phyloP scores from a whole-genome alignment of 2,329 filamentous ascomycete species.

The Drechslerella dactyloides region DNA sequence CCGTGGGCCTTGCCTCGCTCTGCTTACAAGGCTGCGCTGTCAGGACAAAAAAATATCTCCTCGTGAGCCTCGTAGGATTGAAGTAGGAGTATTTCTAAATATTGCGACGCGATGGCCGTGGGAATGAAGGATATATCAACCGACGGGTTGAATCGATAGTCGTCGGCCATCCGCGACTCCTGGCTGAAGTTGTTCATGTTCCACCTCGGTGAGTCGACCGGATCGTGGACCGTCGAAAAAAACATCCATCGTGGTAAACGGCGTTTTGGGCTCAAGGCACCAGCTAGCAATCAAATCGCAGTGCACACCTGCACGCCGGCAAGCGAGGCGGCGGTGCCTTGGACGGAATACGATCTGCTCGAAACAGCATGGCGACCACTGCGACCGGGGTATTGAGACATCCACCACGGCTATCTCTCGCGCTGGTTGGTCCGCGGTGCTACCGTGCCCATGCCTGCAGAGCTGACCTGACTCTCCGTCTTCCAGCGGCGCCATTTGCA shows the following conservation, averaged over 20 bases:
- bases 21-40: background rate
- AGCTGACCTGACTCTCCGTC: constrained; percentile 35
- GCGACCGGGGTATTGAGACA: background rate
- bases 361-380: background rate
- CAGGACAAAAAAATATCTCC: background rate
- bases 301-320: background rate
- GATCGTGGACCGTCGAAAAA: no score
- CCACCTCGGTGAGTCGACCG: no score
- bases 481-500: constrained; percentile 13
- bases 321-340: constrained; percentile 3
- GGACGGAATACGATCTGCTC: constrained; percentile 1
- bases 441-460: constrained; percentile 4
- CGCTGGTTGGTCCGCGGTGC: constrained; percentile 21
- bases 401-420: background rate
- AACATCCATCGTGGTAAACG: no score
- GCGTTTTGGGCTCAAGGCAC: background rate
- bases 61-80: background rate
- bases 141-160: no score
- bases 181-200: no score
- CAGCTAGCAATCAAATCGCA: background rate
- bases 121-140: no score
- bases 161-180: no score
- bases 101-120: no score
- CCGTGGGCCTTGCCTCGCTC: background rate
- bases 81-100: background rate